Evolutionary conservation across 2,329 filamentous ascomycete genomes (phyloP).

Genomic region (Leptographium procerum): DNA sequence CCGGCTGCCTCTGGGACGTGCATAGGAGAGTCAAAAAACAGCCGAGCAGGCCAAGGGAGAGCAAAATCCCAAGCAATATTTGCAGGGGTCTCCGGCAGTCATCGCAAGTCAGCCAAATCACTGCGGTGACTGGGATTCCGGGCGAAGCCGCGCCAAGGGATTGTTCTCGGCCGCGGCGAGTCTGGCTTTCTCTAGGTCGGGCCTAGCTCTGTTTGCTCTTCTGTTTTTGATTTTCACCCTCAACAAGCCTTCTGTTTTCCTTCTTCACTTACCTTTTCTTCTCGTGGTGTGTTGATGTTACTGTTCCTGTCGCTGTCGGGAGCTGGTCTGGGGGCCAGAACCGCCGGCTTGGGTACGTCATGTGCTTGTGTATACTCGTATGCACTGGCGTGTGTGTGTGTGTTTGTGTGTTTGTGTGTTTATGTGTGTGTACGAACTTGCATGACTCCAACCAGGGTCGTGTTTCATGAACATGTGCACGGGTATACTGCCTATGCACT

Average conservation of each 20-base stretch:
- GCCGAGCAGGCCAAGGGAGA: background rate
- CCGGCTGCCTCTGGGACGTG: background rate
- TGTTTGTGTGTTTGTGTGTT: background rate
- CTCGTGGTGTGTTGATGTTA: background rate
- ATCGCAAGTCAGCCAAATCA: background rate
- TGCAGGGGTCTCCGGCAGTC: background rate
- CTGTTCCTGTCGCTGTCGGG: background rate
- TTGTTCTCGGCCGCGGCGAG: background rate
- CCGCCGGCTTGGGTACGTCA: background rate
- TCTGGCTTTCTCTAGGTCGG: background rate
- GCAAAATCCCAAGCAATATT: background rate
- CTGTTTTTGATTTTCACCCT: background rate
- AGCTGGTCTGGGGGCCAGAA: background rate
- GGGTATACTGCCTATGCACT: background rate
- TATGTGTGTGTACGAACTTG: background rate
- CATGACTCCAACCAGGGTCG: background rate
- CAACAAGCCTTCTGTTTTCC: background rate
- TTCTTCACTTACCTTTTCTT: background rate
- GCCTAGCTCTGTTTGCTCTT: background rate
- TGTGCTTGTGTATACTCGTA: background rate
- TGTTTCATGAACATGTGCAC: background rate
- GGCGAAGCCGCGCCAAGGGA: background rate
- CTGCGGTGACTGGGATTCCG: background rate
- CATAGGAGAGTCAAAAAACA: background rate
- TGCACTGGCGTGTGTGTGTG: background rate